Conservation (phyloP, 441 rosid genomes). For the Iberis amara region DNA sequence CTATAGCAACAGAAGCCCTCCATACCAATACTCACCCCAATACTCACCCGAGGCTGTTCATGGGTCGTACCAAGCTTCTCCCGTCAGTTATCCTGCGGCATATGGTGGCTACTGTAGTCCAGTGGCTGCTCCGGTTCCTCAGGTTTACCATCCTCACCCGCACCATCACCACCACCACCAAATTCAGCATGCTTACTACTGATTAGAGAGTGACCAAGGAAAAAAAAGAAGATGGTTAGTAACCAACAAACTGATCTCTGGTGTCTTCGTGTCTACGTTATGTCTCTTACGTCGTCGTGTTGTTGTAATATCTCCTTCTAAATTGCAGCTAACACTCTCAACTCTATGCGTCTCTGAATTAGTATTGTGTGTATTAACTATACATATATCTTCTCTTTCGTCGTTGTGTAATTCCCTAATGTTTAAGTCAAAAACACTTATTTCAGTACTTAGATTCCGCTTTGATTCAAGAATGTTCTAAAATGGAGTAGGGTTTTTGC, state of each 20-base stretch:
- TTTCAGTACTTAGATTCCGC: no score
- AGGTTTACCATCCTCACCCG: conserved; percentile 31
- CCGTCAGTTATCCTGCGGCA: conserved; percentile 59
- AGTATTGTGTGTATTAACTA: conserved; percentile 12
- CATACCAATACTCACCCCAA: conserved; percentile 77
- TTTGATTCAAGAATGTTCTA: no score
- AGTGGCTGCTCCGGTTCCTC: conserved; percentile 47
- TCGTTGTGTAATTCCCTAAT: no score
- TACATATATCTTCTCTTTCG: background rate
- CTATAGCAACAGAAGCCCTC: conserved; percentile 66
- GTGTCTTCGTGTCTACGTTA: conserved; percentile 12
- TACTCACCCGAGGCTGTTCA: conserved; percentile 85
- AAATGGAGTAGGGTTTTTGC: no score
- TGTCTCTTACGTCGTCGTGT: background rate
- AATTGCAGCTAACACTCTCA: conserved; percentile 5
- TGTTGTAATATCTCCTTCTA: conserved; percentile 7
- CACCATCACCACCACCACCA: conserved; percentile 30
- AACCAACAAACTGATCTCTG: conserved; percentile 27
- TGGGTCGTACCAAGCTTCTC: conserved; percentile 65
- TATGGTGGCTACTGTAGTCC: conserved; percentile 72
- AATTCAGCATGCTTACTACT: conserved; percentile 27
- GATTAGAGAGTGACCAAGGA: conserved; percentile 23
- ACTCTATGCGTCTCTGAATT: conserved; percentile 14
- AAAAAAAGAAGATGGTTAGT: conserved; percentile 13
- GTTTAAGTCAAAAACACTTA: no score